Percentiles rank a stretch among this genome's conserved stretches.
phyloP scores from a whole-genome alignment of 176 grass and related monocot species.

The Eleusine coracana region DNA sequence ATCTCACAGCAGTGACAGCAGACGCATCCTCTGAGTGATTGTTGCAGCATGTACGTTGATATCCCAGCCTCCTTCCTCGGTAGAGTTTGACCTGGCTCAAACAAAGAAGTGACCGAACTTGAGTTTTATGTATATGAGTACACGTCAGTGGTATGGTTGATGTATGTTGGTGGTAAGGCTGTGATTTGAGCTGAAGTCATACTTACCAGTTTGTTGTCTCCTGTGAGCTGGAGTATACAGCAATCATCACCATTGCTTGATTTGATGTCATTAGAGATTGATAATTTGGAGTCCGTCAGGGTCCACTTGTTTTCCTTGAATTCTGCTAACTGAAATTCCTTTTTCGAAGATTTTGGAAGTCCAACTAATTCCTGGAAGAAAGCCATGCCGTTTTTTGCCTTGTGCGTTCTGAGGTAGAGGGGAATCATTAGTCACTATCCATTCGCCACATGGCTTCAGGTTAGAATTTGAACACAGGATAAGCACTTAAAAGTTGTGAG shows the following conservation, averaged over 20 bases:
- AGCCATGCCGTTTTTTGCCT: slow-evolving; percentile 38
- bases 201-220: slow-evolving; percentile 58
- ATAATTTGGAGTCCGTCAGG: slow-evolving; percentile 58
- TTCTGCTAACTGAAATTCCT: slow-evolving; percentile 62
- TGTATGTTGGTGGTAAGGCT: background rate
- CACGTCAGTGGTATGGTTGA: background rate
- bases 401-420: slow-evolving; percentile 41
- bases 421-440: background rate
- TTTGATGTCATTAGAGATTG: slow-evolving; percentile 45
- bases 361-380: slow-evolving; percentile 56
- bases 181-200: slow-evolving; percentile 30
- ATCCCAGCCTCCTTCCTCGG: slow-evolving; percentile 69
- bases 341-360: slow-evolving; percentile 45
- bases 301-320: slow-evolving; percentile 69
- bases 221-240: slow-evolving; percentile 58
- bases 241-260: slow-evolving; percentile 41
- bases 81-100: slow-evolving; percentile 77
- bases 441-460: background rate
- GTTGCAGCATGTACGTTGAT: slow-evolving; percentile 62
- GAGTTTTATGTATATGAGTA: background rate
- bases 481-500: background rate
- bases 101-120: slow-evolving; percentile 12
- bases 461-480: background rate
- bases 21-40: slow-evolving; percentile 38
- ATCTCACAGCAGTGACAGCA: slow-evolving; percentile 70